These are phyloP conservation scores for Hanseniaspora nectarophila DNA, from an alignment of 805 yeast genomes.

Conservation along the genomic window DNA sequence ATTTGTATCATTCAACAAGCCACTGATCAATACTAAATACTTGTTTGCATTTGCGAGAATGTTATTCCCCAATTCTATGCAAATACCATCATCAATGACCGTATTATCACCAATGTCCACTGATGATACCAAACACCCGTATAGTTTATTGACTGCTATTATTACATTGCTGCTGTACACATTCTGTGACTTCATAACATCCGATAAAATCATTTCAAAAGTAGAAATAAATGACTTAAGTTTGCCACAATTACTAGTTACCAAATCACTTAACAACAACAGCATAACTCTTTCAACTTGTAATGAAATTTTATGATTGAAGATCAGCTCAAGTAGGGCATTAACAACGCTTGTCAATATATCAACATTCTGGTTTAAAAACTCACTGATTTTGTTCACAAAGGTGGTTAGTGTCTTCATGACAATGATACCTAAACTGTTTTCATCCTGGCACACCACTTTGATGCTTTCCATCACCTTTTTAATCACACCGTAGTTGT, in stretches of 20 bases:
- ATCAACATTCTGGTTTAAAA: conserved; percentile 20
- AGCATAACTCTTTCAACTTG: conserved; percentile 22
- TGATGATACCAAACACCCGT: neutral
- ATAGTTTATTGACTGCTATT: neutral
- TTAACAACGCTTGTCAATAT: conserved; percentile 23
- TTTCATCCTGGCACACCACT: conserved; percentile 5
- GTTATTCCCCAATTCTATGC: neutral
- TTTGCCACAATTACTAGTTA: neutral
- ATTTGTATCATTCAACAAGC: neutral
- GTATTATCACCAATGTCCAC: no score
- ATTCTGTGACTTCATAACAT: neutral
- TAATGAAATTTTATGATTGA: conserved; percentile 17
- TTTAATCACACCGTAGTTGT: conserved; percentile 16
- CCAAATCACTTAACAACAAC: neutral
- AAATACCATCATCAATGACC: neutral
- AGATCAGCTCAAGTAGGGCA: conserved; percentile 24
- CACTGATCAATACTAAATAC: neutral
- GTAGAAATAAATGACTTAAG: neutral
- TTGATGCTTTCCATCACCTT: conserved; percentile 20
- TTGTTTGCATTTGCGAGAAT: neutral
- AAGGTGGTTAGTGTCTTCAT: conserved; percentile 23
- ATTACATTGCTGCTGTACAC: neutral
- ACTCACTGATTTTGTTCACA: conserved; percentile 25
- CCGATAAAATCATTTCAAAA: neutral
- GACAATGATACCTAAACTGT: conserved; percentile 18